Evolutionary conservation across 352 stramenopile genomes (phyloP), one percentile per base, ranked within the genome.

Genomic region (Pythium pyrilobum): DNA sequence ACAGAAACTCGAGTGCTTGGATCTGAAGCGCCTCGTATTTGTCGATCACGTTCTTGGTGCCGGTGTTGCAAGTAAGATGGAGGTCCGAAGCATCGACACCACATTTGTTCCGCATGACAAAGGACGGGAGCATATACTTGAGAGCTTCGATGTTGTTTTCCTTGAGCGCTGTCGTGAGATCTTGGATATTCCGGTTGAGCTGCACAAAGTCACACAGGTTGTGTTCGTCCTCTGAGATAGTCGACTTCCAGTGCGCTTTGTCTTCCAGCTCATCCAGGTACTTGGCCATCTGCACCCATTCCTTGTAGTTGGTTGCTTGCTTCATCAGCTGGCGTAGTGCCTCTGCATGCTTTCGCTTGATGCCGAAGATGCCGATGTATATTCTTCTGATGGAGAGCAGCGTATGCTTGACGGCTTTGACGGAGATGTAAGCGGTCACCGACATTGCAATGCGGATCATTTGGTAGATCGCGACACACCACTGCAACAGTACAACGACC

Each of bases 141-240:
- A 86, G 37, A 23, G 81, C 74, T 4, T 74, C 59, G 15, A 85
- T 57, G 52, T 77, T 80, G 11, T 69, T 36, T 1, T 60, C 49
- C 3, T 63, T 56, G 24, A 77, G 43, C 45, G 49, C 66, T 10
- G 64, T 61, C 10, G 49, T 62, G 8, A 87, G 59, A 8, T 62
- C 67, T 23, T 72, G 48, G 2, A 72, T 68, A 56, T 78, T 83
- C 38, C 52, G 43, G 7, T 66, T 47, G 25, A 87, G 67, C 29
- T 85, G 74, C 4, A 36, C 45, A 39, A 89, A 87, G 59, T 89
- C 76, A 51, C 76, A 89, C 40, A 79, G 62, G 18, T 89, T 72
- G 11, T 66, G 60, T 39, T 87, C 74, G 18, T 82, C 64, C 2
- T 45, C 49, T 3, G 39, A 59, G 44, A 87, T 66, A 10, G 46